A percentile compares a stretch with the other conserved stretches of the same genome.
Conservation (phyloP, 176 grass and related monocot genomes). For the Ampelocalamus luodianensis region DNA sequence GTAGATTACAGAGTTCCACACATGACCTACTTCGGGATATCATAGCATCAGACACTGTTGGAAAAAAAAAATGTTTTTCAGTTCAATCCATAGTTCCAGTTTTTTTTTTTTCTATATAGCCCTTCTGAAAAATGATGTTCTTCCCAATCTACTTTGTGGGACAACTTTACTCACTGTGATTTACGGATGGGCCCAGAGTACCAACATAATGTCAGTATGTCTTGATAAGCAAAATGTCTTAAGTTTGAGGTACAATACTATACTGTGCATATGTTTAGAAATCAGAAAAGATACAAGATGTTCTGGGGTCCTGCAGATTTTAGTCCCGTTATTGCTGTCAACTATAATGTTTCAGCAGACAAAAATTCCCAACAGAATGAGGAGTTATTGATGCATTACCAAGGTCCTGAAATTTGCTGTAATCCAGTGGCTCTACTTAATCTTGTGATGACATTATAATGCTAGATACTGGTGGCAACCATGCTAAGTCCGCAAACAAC, state of each 20-base stretch:
- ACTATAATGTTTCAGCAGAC: constrained; percentile 5
- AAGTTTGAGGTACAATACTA: not conserved
- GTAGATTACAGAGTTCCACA: constrained; percentile 40
- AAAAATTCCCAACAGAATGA: not conserved
- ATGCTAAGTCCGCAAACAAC: constrained; percentile 4
- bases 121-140: constrained; percentile 10
- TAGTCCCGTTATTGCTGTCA: constrained; percentile 20
- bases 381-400: not conserved
- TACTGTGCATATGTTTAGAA: constrained; percentile 19
- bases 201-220: constrained; percentile 16
- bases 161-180: constrained; percentile 9
- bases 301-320: not conserved
- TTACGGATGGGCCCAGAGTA: not conserved
- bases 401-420: constrained; percentile 7
- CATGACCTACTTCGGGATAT: constrained; percentile 33
- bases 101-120: constrained; percentile 36
- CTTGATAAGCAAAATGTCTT: constrained; percentile 21
- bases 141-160: constrained; percentile 22
- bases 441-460: constrained; percentile 5
- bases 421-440: not conserved
- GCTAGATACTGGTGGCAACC: not conserved
- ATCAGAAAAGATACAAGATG: constrained; percentile 8
- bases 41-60: constrained; percentile 35
- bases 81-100: constrained; percentile 38
- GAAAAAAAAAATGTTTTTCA: constrained; percentile 12